Base-by-base conservation (phyloP, 345 rosid genomes). In the Excoecaria agallocha region DNA sequence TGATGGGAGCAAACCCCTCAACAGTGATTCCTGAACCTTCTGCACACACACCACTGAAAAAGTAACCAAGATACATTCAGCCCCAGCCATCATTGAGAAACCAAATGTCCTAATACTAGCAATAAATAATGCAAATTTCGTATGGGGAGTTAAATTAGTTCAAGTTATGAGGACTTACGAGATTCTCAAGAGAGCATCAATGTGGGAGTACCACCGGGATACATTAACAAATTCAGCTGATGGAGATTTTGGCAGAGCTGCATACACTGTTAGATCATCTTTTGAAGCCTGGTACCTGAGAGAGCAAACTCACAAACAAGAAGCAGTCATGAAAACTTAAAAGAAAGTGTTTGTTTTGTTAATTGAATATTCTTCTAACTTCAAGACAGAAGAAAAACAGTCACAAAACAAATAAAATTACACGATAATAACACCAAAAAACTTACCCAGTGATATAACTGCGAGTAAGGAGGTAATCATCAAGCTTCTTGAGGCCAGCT, bases 281-380 rank as follows among this genome's bases (percentile, higher is more conserved):
- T 93, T 96, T 0, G 98, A 96, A 77, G 99, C 98, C 69, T 90
- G 93, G 86, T 93, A 92, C 25, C 99, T 93, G 60, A 25, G 2
- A 62, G 37, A 51, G 1, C 8, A 45, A 30, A 1, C n/a, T 41
- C 45, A 41, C 45, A 41, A 41, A 41, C 8, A 25, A 10, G 4
- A 38, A 25, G 10, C 49, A 22, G 22, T 17, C 12, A n/a, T 24
- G 12, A 6, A 2, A 39, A 3, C 3, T 55, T n/a, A 19, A 6
- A 17, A 6, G 5, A 38, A 13, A 67, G 19, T 2, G 8, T 19
- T n/a, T 3, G 5, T 16, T 39, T 39, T 64, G 13, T 24, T 5
- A 51, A 24, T 5, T 13, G 12, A 35, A n/a, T 12, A 9, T 10
- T n/a, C 30, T 39, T 56, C 1, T 8, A 48, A 43, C 3, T 20